These are phyloP conservation scores for Globisporangium okanoganense DNA, from an alignment of 352 stramenopile species.

Conservation along the genomic window DNA sequence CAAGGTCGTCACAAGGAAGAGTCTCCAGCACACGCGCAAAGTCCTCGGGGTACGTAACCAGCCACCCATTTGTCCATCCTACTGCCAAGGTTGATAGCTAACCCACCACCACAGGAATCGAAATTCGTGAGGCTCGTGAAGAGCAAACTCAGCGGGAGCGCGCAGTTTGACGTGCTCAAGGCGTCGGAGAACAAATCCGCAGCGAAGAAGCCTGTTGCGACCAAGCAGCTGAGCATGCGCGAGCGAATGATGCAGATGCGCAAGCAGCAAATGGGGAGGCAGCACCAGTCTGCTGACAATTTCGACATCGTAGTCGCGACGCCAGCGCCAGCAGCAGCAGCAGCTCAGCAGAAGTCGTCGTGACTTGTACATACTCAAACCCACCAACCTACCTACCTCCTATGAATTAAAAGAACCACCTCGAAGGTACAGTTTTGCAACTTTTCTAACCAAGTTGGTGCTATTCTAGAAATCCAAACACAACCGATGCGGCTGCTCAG, in stretches of 20 bases:
- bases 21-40: slow-evolving; percentile 43
- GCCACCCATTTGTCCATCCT: neutral
- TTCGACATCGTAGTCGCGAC: slow-evolving; percentile 9
- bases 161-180: slow-evolving; percentile 60
- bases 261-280: slow-evolving; percentile 27
- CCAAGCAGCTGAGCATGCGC: slow-evolving; percentile 45
- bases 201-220: slow-evolving; percentile 10
- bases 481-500: neutral
- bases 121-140: slow-evolving; percentile 58
- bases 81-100: neutral
- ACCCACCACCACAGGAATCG: slow-evolving; percentile 23
- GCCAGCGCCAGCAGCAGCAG: neutral
- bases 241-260: slow-evolving; percentile 56
- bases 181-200: slow-evolving; percentile 44
- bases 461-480: slow-evolving; percentile 7
- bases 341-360: neutral
- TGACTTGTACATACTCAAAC: slow-evolving; percentile 5
- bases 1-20: slow-evolving; percentile 48
- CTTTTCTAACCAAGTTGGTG: neutral
- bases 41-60: slow-evolving; percentile 38
- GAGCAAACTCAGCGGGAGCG: slow-evolving; percentile 43
- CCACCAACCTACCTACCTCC: neutral
- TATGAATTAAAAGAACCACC: neutral
- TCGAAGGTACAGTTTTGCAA: slow-evolving; percentile 3
- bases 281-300: neutral